phyloP scores from a whole-genome alignment of 208 protist species.

The Trypanosoma melophagium region DNA sequence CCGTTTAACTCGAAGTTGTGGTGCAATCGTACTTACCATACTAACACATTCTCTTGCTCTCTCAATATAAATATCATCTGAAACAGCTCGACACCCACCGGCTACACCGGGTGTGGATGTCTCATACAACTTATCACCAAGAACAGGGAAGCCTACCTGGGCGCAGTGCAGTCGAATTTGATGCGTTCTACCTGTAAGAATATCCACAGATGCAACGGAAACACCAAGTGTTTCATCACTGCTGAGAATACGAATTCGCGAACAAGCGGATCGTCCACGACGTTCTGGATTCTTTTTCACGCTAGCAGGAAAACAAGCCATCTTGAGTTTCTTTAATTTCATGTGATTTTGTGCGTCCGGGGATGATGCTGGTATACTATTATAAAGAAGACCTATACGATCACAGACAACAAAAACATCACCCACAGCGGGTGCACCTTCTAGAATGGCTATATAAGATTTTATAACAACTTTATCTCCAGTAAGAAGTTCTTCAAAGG shows the following conservation, averaged over 20 bases:
- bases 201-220: slow-evolving; percentile 56
- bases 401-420: slow-evolving; percentile 47
- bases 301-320: slow-evolving; percentile 51
- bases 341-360: slow-evolving; percentile 28
- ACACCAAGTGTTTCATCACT: slow-evolving; percentile 33
- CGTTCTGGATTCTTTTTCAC: slow-evolving; percentile 1
- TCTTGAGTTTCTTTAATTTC: slow-evolving; percentile 77
- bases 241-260: slow-evolving; percentile 46
- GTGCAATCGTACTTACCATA: slow-evolving; percentile 6
- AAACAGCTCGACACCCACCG: slow-evolving; percentile 39
- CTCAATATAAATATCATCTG: slow-evolving; percentile 67
- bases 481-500: slow-evolving; percentile 37
- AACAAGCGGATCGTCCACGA: slow-evolving; percentile 36
- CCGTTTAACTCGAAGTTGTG: slow-evolving; percentile 38
- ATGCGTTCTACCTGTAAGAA: slow-evolving; percentile 76
- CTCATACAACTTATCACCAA: slow-evolving; percentile 85
- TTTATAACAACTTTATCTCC: slow-evolving; percentile 47
- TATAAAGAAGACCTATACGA: slow-evolving; percentile 49
- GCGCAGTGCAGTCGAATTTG: slow-evolving; percentile 81
- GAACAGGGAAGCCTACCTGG: slow-evolving; percentile 58
- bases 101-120: slow-evolving; percentile 34
- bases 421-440: slow-evolving; percentile 31
- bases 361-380: slow-evolving; percentile 32
- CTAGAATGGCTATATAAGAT: slow-evolving; percentile 61
- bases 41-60: slow-evolving; percentile 31